Evolutionary conservation across 2,329 filamentous ascomycete genomes (phyloP).

Genomic region (Pyricularia pennisetigena): DNA sequence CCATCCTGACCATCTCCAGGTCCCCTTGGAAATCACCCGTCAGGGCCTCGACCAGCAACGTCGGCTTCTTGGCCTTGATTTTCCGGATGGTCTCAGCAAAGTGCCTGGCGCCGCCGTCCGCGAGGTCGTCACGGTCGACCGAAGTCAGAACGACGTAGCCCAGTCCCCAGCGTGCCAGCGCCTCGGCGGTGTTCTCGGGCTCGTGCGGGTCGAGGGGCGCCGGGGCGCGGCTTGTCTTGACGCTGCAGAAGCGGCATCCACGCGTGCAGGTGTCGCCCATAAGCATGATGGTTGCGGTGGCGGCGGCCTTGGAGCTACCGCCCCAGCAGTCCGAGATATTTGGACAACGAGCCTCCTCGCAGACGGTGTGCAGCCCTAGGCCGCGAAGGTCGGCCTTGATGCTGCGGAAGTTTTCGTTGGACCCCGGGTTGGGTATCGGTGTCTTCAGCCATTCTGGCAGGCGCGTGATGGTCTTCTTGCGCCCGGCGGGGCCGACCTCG

Average conservation of each 20-base stretch:
- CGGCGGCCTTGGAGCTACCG: slow-evolving; percentile 74
- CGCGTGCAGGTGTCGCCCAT: slow-evolving; percentile 98
- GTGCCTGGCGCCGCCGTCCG: slow-evolving; percentile 79
- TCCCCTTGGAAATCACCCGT: slow-evolving; percentile 85
- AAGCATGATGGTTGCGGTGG: slow-evolving; percentile 97
- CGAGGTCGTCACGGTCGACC: slow-evolving; percentile 88
- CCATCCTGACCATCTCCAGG: slow-evolving; percentile 73
- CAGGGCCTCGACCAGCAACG: slow-evolving; percentile 70
- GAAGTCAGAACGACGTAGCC: slow-evolving; percentile 92
- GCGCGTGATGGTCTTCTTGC: slow-evolving; percentile 57
- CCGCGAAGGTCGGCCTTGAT: slow-evolving; percentile 92
- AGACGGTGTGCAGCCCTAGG: slow-evolving; percentile 86
- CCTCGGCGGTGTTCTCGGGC: slow-evolving; percentile 93
- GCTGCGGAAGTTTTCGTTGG: slow-evolving; percentile 76
- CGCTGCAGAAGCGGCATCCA: slow-evolving; percentile 92
- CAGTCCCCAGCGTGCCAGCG: slow-evolving; percentile 81
- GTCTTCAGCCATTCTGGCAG: slow-evolving; percentile 95
- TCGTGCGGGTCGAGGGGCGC: slow-evolving; percentile 87
- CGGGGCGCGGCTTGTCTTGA: slow-evolving; percentile 74
- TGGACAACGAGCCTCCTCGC: slow-evolving; percentile 92
- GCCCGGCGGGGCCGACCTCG: slow-evolving; percentile 53
- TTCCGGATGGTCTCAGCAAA: slow-evolving; percentile 90
- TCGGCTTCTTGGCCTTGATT: slow-evolving; percentile 77
- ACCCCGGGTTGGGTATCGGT: slow-evolving; percentile 62
- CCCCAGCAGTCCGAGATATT: slow-evolving; percentile 99